Conservation (phyloP, 495 filamentous ascomycete genomes). For the Penicillium steckii region DNA sequence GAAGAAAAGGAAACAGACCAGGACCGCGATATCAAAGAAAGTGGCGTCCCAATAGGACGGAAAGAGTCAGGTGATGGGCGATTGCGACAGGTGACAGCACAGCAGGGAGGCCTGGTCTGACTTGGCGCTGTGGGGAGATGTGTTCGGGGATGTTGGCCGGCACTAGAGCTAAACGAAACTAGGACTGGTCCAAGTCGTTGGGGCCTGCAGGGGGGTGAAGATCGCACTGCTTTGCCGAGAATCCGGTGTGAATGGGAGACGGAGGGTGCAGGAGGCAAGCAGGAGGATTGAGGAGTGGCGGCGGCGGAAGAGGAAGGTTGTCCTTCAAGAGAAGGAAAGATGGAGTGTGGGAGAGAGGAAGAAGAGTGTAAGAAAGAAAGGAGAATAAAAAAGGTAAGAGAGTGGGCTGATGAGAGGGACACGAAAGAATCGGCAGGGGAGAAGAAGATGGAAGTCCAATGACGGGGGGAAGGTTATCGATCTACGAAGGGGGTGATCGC, state of each 20-base stretch:
- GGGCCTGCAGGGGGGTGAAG: constrained; percentile 26
- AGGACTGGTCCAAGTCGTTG: constrained; percentile 20
- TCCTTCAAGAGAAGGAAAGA: no score
- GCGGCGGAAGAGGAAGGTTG: constrained; percentile 4
- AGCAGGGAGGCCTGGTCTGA: constrained; percentile 12
- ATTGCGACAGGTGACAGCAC: constrained; percentile 24
- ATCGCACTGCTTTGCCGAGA: constrained; percentile 17
- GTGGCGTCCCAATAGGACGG: constrained; percentile 22
- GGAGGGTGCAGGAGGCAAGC: no score
- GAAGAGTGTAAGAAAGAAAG: constrained; percentile 11
- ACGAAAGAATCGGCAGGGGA: background rate
- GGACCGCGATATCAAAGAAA: constrained; percentile 13
- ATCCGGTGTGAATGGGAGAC: background rate
- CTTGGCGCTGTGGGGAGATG: constrained; percentile 12
- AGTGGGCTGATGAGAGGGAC: background rate
- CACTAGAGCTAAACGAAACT: constrained; percentile 7
- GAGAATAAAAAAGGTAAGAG: background rate
- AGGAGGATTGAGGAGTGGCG: background rate
- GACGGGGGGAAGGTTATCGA: constrained; percentile 29
- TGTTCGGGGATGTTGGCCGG: constrained; percentile 3
- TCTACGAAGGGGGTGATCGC: constrained; percentile 33
- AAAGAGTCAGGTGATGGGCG: constrained; percentile 27
- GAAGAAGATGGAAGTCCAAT: background rate
- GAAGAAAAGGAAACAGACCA: constrained; percentile 2
- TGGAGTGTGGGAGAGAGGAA: background rate